Evolutionary conservation across 2,329 filamentous ascomycete species (phyloP).

Genomic region (Trichoderma brevicompactum): DNA sequence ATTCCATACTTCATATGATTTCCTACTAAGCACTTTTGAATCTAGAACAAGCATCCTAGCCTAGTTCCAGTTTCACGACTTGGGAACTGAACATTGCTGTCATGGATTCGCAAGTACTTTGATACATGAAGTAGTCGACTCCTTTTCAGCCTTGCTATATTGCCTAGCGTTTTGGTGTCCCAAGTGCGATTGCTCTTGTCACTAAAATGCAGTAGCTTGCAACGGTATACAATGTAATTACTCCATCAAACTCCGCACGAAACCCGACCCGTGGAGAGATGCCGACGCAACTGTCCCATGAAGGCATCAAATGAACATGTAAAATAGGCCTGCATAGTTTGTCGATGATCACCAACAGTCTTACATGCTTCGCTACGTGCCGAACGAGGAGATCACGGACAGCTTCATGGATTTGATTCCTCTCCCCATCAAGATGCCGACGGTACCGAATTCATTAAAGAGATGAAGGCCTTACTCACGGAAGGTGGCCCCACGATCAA

Average conservation of each 20-base stretch:
- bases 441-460: conserved; percentile 10
- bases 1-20: not conserved
- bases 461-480: not conserved
- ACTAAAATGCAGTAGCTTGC: not conserved
- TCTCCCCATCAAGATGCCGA: conserved; percentile 8
- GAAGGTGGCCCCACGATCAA: not conserved
- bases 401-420: not conserved
- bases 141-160: not conserved
- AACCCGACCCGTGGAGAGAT: no score
- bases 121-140: not conserved
- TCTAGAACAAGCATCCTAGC: conserved; percentile 1
- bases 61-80: not conserved
- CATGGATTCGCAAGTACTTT: not conserved
- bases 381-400: conserved; percentile 8
- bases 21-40: not conserved
- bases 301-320: not conserved
- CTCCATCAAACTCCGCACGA: not conserved
- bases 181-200: not conserved
- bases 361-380: conserved; percentile 2
- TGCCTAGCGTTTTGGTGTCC: not conserved
- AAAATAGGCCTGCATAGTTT: not conserved
- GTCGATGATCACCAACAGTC: conserved; percentile 15
- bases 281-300: not conserved
- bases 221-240: no score
- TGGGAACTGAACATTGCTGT: not conserved